Conservation (phyloP, 169 alveolate genomes). For the Babesia bovis region DNA sequence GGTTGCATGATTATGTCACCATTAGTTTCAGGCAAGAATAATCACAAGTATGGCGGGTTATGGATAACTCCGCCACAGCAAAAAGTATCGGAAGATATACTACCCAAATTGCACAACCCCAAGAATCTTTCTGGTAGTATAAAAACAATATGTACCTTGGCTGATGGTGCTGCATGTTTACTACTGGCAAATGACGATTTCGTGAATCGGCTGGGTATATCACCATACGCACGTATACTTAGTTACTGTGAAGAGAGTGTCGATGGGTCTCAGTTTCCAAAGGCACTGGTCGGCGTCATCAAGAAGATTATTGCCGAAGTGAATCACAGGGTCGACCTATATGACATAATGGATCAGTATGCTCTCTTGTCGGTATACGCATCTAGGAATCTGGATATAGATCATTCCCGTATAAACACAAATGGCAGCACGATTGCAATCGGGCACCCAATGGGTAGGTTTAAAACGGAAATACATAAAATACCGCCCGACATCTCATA, state of each 20-base stretch:
- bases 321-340: constrained; percentile 57
- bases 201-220: constrained; percentile 18
- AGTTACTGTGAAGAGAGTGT: constrained; percentile 61
- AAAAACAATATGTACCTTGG: constrained; percentile 7
- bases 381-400: constrained; percentile 51
- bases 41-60: constrained; percentile 33
- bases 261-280: constrained; percentile 48
- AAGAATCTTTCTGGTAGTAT: constrained; percentile 4
- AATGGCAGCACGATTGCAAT: constrained; percentile 68
- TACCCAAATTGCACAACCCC: constrained; percentile 1
- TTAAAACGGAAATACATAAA: too few species aligned
- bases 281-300: constrained; percentile 45
- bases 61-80: constrained; percentile 32
- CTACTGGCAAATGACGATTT: neutral
- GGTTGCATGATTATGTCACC: constrained; percentile 9
- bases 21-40: constrained; percentile 29
- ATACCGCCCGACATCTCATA: too few species aligned
- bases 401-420: constrained; percentile 63
- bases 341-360: constrained; percentile 70
- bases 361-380: constrained; percentile 64
- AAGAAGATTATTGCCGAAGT: constrained; percentile 17
- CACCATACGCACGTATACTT: constrained; percentile 63
- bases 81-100: constrained; percentile 24
- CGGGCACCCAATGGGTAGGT: constrained; percentile 71
- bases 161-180: constrained; percentile 42